phyloP scores from a whole-genome alignment of 2,329 filamentous ascomycete species.

The Penicillium palitans region DNA sequence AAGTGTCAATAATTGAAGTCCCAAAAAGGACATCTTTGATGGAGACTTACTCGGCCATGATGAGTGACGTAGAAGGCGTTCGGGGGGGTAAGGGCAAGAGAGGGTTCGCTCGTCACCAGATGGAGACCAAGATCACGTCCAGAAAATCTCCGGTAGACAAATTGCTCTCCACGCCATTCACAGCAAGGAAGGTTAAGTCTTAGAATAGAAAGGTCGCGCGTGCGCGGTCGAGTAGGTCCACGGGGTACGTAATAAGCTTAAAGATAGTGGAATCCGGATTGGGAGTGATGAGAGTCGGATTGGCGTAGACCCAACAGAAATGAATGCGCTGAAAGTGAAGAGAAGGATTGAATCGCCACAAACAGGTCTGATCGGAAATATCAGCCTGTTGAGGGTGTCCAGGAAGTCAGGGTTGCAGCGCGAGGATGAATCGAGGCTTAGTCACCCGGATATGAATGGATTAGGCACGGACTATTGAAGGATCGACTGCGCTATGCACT shows the following conservation, averaged over 20 bases:
- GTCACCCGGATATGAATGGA: constrained; percentile 6
- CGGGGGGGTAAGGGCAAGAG: constrained; percentile 17
- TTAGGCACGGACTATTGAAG: constrained; percentile 1
- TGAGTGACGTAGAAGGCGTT: constrained; percentile 29
- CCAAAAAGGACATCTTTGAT: neutral
- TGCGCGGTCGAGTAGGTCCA: constrained; percentile 21
- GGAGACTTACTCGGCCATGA: constrained; percentile 43
- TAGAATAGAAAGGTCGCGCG: constrained; percentile 24
- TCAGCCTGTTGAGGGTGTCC: constrained; percentile 7
- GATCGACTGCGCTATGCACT: constrained; percentile 9
- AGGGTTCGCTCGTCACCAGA: constrained; percentile 2
- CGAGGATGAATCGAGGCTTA: constrained; percentile 4
- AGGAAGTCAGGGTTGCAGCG: constrained; percentile 1
- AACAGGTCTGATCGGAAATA: constrained; percentile 10
- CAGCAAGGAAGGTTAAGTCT: constrained; percentile 13
- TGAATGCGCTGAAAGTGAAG: constrained; percentile 17
- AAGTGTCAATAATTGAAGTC: constrained; percentile 17
- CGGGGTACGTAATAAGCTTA: constrained; percentile 9
- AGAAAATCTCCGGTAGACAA: constrained; percentile 15
- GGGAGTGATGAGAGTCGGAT: neutral
- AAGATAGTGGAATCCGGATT: constrained; percentile 1
- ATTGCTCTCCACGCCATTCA: constrained; percentile 21
- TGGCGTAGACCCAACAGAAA: constrained; percentile 14
- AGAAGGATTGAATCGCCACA: constrained; percentile 13
- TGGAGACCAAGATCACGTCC: constrained; percentile 17